Base-by-base conservation (phyloP, 495 filamentous ascomycete species). In the Pseudevernia furfuracea region DNA sequence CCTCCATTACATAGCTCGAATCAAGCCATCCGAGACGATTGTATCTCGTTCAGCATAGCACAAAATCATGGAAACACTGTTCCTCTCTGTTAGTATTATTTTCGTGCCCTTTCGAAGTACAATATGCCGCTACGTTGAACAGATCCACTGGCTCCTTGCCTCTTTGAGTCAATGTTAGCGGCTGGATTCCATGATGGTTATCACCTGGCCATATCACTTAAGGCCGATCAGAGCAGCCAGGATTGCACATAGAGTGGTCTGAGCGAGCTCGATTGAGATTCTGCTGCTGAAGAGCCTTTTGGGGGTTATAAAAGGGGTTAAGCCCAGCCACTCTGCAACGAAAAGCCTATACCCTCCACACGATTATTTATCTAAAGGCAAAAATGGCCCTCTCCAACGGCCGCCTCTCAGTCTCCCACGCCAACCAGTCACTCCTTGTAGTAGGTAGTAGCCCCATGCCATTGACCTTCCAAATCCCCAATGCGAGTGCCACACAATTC, bases 381-480 rank as follows among this genome's bases (percentile, higher is more conserved):
- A 81, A 74, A 48, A 85, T 75, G 21, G 89, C 89, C 63, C 80
- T 77, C 74, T 96, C 92, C 65, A 93, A 62, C 17, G 89, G 85
- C 67, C 87, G 82, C 69, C 92, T 82, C 71, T 88, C 86, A 25
- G 81, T 85, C 74, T 97, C 92, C 93, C 93, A 97, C 32, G 92
- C 92, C 66, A 97, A 78, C 92, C 92, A 97, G 74, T 97, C 92
- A 62, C 89, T 94, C 71, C 91, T 85, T 65, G 93, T 96, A 63
- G 91, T 97, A 70, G 94, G 94, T 74, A 98, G 80, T 66, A 98
- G 76, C 4, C 95, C 94, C 94, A 99, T 99, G 48, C 81, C 84
- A 77, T 97, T 96, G 34, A 99, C 85, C 75, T 99, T 99, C 91
- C 91, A 99, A 58, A 99, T 77, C 7, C 94, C 94, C 75, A 97